Conservation (phyloP, 768 basidiomycete species). For the Phaeotremella skinneri region DNA sequence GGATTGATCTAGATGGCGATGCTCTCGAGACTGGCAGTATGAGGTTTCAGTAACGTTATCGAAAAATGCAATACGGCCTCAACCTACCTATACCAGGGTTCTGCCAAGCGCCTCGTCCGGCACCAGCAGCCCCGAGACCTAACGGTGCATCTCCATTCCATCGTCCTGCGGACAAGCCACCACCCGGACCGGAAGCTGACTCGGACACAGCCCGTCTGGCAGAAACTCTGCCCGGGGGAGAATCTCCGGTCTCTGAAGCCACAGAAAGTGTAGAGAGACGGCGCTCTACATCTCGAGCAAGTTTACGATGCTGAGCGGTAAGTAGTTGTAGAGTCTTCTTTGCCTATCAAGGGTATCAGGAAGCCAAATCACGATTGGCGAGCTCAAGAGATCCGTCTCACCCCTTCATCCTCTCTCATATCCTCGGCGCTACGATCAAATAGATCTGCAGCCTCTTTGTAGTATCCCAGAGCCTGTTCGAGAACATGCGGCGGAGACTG, state of each 20-base stretch:
- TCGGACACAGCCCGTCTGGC: neutral
- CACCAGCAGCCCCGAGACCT: neutral
- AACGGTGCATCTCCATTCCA: neutral
- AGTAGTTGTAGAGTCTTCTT: conserved; percentile 40
- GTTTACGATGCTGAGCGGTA: conserved; percentile 41
- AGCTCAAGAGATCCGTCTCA: neutral
- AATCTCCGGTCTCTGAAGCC: neutral
- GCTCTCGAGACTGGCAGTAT: neutral
- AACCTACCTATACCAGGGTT: conserved; percentile 14
- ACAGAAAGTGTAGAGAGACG: conserved; percentile 13
- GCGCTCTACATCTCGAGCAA: conserved; percentile 41
- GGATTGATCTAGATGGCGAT: conserved; percentile 9
- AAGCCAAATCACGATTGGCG: neutral
- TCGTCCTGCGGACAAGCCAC: neutral
- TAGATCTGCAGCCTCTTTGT: conserved; percentile 35
- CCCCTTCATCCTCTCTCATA: conserved; percentile 1
- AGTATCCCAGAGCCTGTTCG: conserved; percentile 22
- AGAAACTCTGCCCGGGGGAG: neutral
- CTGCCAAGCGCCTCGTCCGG: neutral
- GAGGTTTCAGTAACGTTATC: too few relatives aligned
- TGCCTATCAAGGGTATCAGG: conserved; percentile 11
- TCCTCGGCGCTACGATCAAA: conserved; percentile 15
- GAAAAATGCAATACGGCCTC: neutral
- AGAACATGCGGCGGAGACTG: conserved; percentile 9
- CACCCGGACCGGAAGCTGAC: neutral